These are phyloP conservation scores for Flaveria brownii DNA, from an alignment of 129 eudicot genomes.

Conservation along the genomic window DNA sequence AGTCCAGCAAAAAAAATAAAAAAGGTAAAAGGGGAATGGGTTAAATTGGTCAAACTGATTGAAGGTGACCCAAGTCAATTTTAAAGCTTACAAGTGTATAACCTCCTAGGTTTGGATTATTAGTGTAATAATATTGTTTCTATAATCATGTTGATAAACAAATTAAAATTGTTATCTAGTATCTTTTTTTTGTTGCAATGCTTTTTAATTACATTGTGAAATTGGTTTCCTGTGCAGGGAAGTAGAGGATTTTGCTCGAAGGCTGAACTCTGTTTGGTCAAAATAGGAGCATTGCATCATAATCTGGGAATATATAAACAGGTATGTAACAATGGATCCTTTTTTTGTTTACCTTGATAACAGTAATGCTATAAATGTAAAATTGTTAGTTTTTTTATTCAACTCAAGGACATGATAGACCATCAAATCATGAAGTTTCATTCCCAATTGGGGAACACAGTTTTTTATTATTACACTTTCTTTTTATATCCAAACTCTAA, in stretches of 20 bases:
- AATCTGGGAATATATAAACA: neutral
- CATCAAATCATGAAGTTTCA: neutral
- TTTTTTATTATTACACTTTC: neutral
- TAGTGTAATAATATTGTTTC: neutral
- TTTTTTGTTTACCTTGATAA: neutral
- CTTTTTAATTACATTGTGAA: no score
- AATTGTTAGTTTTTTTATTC: neutral
- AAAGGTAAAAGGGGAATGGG: neutral
- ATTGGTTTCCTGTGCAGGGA: conserved; percentile 50
- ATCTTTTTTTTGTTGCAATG: no score
- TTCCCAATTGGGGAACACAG: neutral
- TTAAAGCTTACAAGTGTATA: neutral
- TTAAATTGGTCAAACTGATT: neutral
- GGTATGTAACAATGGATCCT: neutral
- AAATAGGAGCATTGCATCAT: conserved; percentile 52
- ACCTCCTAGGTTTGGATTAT: neutral
- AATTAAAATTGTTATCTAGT: neutral
- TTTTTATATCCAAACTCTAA: neutral
- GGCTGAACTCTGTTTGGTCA: conserved; percentile 76
- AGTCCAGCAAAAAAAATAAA: neutral
- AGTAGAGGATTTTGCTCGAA: conserved; percentile 80
- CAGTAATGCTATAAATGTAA: neutral
- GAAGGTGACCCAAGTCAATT: neutral
- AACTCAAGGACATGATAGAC: neutral
- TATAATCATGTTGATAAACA: neutral